Evolutionary conservation across 2,329 filamentous ascomycete genomes (phyloP), one percentile per base, ranked within the genome.

Genomic region (Claviceps humidiphila): DNA sequence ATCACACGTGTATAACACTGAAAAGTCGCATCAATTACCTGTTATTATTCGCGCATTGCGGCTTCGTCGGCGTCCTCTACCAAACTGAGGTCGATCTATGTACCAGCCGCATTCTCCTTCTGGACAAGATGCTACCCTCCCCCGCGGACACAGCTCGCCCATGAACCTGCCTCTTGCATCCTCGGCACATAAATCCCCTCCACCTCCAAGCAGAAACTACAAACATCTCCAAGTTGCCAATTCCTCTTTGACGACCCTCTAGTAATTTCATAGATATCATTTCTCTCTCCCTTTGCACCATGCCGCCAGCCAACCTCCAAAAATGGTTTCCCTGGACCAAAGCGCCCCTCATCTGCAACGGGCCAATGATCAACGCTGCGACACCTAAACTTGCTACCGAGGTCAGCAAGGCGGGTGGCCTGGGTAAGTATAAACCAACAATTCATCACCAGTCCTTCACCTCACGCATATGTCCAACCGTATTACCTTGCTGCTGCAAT

Each of bases 401-500:
- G 49, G 67, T 71, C 5, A 64, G 58, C 53, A 70, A 65, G 47
- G 68, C 68, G 17, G 68, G 66, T 11, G 68, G 68, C 6, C 49
- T 71, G 13, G 68, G 68, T 70, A 61, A 11, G 55, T 26, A 17
- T 9, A 26, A 26, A 26, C 24, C 24, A 26, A 26, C 24, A 7
- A 26, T 26, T 26, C 26, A 30, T 30, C 8, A 30, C 26, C 26
- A 9, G 26, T 7, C 26, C 22, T 22, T 22, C 22, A 22, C 26
- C 8, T 30, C 26, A 26, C 26, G 26, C 26, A 26, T 7, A 26
- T 26, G 6, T 26, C 26, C 26, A 26, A 26, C 7, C 7, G 7
- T 26, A 26, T 26, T 7, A 2, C 26, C 26, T 26, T 26, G 26
- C 26, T 22, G 22, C 22, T 30, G 26, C 26, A 30, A 30, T 30